phyloP scores from a whole-genome alignment of 2,329 filamentous ascomycete species.

The Fusarium torreyae region DNA sequence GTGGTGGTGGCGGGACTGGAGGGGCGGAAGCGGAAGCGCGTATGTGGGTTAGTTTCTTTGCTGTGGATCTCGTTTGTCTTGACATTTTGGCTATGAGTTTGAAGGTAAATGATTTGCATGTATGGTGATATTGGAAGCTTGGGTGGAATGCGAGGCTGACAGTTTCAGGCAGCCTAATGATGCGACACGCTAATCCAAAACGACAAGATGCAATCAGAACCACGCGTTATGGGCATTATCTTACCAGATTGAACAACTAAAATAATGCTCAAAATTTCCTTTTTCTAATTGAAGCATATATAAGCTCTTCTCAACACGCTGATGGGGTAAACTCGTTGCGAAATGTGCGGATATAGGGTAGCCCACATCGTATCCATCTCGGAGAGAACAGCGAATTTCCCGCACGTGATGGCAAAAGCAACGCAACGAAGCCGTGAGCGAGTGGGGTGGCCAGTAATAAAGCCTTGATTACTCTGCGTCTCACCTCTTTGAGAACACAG shows the following conservation, averaged over 20 bases:
- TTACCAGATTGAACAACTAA: background rate
- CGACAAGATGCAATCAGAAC: background rate
- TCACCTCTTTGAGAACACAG: background rate
- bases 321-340: too few species aligned
- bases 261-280: too few species aligned
- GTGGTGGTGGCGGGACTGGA: fast-evolving
- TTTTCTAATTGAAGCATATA: background rate
- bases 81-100: conserved; percentile 22
- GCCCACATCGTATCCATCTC: background rate
- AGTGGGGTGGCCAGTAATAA: conserved; percentile 30
- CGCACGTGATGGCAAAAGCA: conserved; percentile 39
- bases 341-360: conserved; percentile 22
- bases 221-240: too few species aligned
- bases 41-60: conserved; percentile 17
- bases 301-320: fast-evolving
- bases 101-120: background rate
- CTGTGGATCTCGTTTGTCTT: conserved; percentile 36
- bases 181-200: conserved; percentile 1
- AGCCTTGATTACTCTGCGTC: conserved; percentile 13
- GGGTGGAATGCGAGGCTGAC: background rate
- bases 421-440: conserved; percentile 1
- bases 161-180: background rate
- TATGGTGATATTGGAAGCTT: too few species aligned
- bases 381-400: conserved; percentile 42
- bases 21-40: background rate